These are phyloP conservation scores for Lentithecium fluviatile DNA, from an alignment of 495 filamentous ascomycete species.

Conservation along the genomic window DNA sequence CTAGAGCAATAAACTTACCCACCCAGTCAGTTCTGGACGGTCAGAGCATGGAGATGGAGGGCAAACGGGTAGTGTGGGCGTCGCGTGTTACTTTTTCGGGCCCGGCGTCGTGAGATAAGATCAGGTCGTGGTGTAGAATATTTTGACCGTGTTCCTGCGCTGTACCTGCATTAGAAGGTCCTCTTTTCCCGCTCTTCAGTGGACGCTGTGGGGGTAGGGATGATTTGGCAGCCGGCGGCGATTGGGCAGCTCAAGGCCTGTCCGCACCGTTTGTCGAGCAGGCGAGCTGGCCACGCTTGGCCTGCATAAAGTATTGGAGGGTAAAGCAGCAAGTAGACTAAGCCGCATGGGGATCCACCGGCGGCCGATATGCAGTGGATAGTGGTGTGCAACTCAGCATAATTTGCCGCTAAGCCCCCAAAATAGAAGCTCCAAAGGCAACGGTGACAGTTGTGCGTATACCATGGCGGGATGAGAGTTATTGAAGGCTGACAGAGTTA, in stretches of 20 bases:
- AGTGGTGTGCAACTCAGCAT: conserved; percentile 29
- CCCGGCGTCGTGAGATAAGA: conserved; percentile 1
- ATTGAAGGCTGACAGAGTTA: conserved; percentile 29
- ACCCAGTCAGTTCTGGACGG: not conserved
- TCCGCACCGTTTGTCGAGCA: conserved; percentile 29
- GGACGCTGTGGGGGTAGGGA: conserved; percentile 23
- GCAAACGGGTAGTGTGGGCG: not conserved
- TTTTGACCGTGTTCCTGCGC: conserved; percentile 29
- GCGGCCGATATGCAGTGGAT: conserved; percentile 18
- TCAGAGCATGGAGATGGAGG: not conserved
- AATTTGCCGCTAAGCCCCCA: conserved; percentile 26
- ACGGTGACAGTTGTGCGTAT: conserved; percentile 21
- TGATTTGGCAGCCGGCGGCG: conserved; percentile 1
- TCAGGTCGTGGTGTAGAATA: conserved; percentile 1
- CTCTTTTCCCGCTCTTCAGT: not conserved
- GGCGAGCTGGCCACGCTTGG: conserved; percentile 13
- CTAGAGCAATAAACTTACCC: not conserved
- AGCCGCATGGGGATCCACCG: conserved; percentile 7
- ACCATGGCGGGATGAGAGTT: conserved; percentile 14
- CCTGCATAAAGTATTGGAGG: conserved; percentile 21
- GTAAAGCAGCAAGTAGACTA: conserved; percentile 29
- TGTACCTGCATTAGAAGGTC: conserved; percentile 36
- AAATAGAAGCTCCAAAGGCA: conserved; percentile 25
- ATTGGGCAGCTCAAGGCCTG: conserved; percentile 18
- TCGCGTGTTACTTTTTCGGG: conserved; percentile 12